A percentile compares a stretch with the other conserved stretches of the same genome.
These are phyloP conservation scores for Candida sphagnicola DNA, from an alignment of 805 yeast genomes.

Conservation along the genomic window DNA sequence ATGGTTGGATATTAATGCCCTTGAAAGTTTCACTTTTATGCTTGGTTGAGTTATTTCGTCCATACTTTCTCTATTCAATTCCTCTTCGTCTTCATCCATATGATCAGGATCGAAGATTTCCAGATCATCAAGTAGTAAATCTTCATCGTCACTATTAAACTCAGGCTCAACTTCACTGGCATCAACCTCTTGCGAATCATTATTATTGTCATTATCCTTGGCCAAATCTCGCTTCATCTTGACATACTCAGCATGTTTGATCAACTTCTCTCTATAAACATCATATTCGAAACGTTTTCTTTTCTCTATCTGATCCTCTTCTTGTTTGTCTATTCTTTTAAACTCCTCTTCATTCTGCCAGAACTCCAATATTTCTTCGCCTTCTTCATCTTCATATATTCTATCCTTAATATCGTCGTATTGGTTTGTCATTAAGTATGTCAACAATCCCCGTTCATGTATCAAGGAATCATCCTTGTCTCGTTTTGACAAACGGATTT, in stretches of 20 bases:
- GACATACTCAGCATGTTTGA: background rate
- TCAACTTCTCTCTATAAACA: background rate
- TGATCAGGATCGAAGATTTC: constrained; percentile 1
- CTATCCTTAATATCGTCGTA: constrained; percentile 1
- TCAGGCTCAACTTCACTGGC: constrained; percentile 4
- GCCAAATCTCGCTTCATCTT: background rate
- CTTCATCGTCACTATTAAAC: background rate
- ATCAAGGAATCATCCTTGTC: constrained; percentile 6
- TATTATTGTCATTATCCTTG: background rate
- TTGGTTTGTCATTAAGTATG: constrained; percentile 3
- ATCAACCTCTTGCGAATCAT: constrained; percentile 2
- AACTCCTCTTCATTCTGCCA: constrained; percentile 2
- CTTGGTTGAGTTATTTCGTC: background rate
- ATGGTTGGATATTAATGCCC: background rate
- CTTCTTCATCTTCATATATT: constrained; percentile 2
- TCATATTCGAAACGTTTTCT: background rate
- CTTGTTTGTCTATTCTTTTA: background rate
- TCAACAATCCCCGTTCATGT: constrained; percentile 9
- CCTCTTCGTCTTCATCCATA: constrained; percentile 1
- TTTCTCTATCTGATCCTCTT: constrained; percentile 5
- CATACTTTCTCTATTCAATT: background rate
- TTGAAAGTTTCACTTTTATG: background rate
- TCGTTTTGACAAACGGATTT: background rate
- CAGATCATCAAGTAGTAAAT: background rate
- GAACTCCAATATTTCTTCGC: constrained; percentile 1